Conservation (phyloP, 1,284 basidiomycete genomes). For the Irpex sp. region DNA sequence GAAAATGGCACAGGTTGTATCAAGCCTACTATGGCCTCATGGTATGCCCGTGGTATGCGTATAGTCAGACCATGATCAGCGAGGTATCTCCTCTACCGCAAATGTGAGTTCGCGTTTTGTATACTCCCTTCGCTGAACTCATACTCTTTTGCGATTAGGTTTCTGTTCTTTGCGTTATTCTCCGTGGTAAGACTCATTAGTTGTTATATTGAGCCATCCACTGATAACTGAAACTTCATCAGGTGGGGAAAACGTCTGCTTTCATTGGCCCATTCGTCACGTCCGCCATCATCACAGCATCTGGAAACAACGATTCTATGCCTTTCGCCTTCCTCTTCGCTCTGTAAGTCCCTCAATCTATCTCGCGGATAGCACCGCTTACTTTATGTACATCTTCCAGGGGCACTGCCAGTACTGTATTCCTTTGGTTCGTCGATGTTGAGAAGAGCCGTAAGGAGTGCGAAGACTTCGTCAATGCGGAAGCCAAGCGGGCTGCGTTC, state of each 20-base stretch:
- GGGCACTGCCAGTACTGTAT: slow-evolving; percentile 57
- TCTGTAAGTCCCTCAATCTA: slow-evolving; percentile 42
- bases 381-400: slow-evolving; percentile 28
- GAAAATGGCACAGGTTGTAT: slow-evolving; percentile 43
- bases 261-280: slow-evolving; percentile 81
- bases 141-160: slow-evolving; percentile 37
- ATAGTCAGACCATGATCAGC: slow-evolving; percentile 82
- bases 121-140: slow-evolving; percentile 17
- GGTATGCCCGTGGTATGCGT: slow-evolving; percentile 85
- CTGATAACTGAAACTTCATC: background rate
- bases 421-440: slow-evolving; percentile 69
- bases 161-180: slow-evolving; percentile 77
- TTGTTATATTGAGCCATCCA: background rate
- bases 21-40: slow-evolving; percentile 74
- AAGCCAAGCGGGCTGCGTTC: slow-evolving; percentile 50
- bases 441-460: slow-evolving; percentile 68
- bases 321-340: slow-evolving; percentile 79
- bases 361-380: background rate
- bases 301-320: slow-evolving; percentile 73
- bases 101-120: slow-evolving; percentile 42
- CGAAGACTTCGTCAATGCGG: slow-evolving; percentile 58
- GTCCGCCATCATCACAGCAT: slow-evolving; percentile 67
- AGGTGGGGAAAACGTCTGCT: slow-evolving; percentile 78
- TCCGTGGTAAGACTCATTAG: slow-evolving; percentile 48
- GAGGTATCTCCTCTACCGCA: slow-evolving; percentile 75